A percentile compares a stretch with the other conserved stretches of the same genome.
phyloP scores from a whole-genome alignment of 1,284 basidiomycete genomes.

The Uromyces viciae-fabae region DNA sequence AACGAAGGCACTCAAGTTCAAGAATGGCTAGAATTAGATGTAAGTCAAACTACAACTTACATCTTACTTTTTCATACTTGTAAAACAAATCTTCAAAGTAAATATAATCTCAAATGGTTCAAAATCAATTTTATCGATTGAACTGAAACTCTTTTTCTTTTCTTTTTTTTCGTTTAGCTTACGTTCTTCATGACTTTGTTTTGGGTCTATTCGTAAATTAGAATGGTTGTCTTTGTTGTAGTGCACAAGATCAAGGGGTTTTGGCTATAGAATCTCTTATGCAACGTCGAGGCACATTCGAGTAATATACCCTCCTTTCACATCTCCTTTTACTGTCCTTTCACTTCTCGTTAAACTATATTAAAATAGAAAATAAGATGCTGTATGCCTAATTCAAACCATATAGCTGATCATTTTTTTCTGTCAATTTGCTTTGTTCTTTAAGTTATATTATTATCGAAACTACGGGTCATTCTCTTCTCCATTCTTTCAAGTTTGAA shows the following conservation, averaged over 20 bases:
- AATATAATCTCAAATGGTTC: too few species aligned
- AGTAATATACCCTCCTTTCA: constrained; percentile 1
- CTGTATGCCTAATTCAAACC: too few species aligned
- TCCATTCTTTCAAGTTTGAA: too few species aligned
- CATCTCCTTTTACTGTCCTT: neutral
- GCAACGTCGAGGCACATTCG: constrained; percentile 41
- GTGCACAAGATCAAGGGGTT: constrained; percentile 44
- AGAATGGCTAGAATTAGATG: constrained; percentile 45
- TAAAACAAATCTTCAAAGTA: too few species aligned
- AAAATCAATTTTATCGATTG: neutral
- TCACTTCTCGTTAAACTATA: too few species aligned
- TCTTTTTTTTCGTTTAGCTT: too few species aligned
- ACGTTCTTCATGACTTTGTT: too few species aligned
- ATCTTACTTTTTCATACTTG: neutral
- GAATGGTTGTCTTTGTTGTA: constrained; percentile 45
- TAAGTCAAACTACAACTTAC: too few species aligned
- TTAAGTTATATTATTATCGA: constrained; percentile 40
- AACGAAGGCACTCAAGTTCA: constrained; percentile 40
- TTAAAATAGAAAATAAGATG: too few species aligned
- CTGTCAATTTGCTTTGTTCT: neutral
- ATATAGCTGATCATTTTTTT: too few species aligned
- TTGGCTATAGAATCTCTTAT: constrained; percentile 39
- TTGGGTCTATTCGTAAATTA: too few species aligned
- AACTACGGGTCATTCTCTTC: constrained; percentile 30
- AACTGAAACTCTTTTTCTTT: too few species aligned